Conservation (phyloP, 441 rosid species). For the Erodium trifolium region DNA sequence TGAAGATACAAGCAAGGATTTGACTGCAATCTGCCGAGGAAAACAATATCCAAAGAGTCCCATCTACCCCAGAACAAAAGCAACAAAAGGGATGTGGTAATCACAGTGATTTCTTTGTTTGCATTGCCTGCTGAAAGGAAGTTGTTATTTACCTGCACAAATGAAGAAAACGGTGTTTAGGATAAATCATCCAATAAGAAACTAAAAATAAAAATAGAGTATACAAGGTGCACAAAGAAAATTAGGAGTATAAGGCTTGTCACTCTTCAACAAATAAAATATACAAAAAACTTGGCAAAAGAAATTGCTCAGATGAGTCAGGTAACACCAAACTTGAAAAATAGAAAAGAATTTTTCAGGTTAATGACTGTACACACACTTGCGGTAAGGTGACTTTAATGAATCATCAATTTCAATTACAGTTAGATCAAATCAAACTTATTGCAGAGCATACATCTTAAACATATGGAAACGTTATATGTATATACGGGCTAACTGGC, state of each 20-base stretch:
- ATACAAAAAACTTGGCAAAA: too few species aligned
- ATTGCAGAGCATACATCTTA: not conserved
- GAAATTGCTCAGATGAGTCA: not conserved
- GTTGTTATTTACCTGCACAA: constrained; percentile 8
- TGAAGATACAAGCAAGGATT: not conserved
- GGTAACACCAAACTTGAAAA: not conserved
- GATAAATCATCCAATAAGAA: not conserved
- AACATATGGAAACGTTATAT: not conserved
- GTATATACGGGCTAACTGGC: not conserved
- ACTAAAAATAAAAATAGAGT: not conserved
- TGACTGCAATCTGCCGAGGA: not conserved
- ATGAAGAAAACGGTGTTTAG: not conserved
- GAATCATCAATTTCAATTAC: not conserved
- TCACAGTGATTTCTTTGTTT: constrained; percentile 5
- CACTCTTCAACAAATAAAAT: too few species aligned
- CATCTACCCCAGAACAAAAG: too few species aligned
- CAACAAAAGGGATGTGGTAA: not conserved
- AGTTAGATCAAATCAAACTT: not conserved
- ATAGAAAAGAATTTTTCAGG: not conserved
- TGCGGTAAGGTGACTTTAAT: not conserved
- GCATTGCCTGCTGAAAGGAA: constrained; percentile 7
- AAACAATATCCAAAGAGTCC: not conserved
- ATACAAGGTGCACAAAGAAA: not conserved
- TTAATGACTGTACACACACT: not conserved
- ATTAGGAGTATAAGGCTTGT: too few species aligned